These are phyloP conservation scores for Magnusiomyces magnusii DNA, from an alignment of 1,139 yeast genomes.

Conservation along the genomic window DNA sequence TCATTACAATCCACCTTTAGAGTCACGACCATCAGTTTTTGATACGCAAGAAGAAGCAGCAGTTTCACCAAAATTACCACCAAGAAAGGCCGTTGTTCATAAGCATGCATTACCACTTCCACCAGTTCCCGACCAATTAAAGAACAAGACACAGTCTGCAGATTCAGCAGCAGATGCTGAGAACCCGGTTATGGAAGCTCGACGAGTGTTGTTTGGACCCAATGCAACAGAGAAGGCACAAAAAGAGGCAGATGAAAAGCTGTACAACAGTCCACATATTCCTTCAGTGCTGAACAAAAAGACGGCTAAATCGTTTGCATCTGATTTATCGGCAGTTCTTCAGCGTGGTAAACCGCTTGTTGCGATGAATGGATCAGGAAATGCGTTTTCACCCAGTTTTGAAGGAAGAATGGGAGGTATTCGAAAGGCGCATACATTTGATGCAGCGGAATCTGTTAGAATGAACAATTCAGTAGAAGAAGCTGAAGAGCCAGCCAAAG, in stretches of 20 bases:
- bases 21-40: conserved; percentile 5
- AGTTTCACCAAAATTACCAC: conserved; percentile 5
- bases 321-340: conserved; percentile 15
- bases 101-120: conserved; percentile 7
- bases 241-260: conserved; percentile 5
- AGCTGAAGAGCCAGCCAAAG: neutral
- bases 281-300: conserved; percentile 10
- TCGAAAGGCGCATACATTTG: conserved; percentile 14
- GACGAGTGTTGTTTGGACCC: conserved; percentile 2
- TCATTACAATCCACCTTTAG: conserved; percentile 5
- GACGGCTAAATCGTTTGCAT: conserved; percentile 16
- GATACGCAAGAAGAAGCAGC: neutral
- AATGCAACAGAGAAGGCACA: neutral
- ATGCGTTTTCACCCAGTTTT: conserved; percentile 16
- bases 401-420: conserved; percentile 14
- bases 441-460: conserved; percentile 1
- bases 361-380: conserved; percentile 11
- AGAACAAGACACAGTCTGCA: neutral
- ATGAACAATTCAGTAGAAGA: neutral
- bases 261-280: conserved; percentile 5
- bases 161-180: neutral
- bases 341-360: conserved; percentile 14
- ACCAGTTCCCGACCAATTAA: conserved; percentile 12
- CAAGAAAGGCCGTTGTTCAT: conserved; percentile 1
- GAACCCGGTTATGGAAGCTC: conserved; percentile 2